Conservation (phyloP, 495 filamentous ascomycete genomes). For the Clavariopsis aquatica region DNA sequence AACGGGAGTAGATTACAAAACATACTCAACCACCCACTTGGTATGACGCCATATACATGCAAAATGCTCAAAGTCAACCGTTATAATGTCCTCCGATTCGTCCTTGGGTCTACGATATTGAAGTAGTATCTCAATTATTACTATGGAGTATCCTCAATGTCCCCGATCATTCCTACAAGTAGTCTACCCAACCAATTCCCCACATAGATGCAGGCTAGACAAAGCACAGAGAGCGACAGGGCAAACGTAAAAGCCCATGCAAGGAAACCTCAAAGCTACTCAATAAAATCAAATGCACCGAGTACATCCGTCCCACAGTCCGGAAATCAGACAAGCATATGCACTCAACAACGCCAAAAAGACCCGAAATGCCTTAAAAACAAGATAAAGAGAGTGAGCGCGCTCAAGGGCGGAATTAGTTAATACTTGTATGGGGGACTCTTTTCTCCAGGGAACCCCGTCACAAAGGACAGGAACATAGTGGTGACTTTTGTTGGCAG, state of each 20-base stretch:
- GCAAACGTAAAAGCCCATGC: background rate
- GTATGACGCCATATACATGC: too few species aligned
- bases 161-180: background rate
- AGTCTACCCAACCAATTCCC: conserved; percentile 5
- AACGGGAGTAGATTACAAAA: too few species aligned
- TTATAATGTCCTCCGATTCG: too few species aligned
- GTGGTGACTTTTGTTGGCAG: background rate
- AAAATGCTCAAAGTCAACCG: too few species aligned
- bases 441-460: too few species aligned
- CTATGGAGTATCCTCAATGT: background rate
- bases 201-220: conserved; percentile 3
- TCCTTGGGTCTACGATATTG: background rate
- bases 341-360: background rate
- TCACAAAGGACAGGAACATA: background rate
- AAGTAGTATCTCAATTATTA: conserved; percentile 10
- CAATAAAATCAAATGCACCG: background rate
- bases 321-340: background rate
- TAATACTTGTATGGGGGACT: background rate
- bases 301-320: background rate
- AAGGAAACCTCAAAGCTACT: background rate
- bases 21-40: too few species aligned
- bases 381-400: conserved; percentile 1
- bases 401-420: background rate
- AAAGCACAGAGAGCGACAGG: background rate
- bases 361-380: background rate